phyloP scores from a whole-genome alignment of 495 filamentous ascomycete genomes.

The Aspergillus cavernicola region DNA sequence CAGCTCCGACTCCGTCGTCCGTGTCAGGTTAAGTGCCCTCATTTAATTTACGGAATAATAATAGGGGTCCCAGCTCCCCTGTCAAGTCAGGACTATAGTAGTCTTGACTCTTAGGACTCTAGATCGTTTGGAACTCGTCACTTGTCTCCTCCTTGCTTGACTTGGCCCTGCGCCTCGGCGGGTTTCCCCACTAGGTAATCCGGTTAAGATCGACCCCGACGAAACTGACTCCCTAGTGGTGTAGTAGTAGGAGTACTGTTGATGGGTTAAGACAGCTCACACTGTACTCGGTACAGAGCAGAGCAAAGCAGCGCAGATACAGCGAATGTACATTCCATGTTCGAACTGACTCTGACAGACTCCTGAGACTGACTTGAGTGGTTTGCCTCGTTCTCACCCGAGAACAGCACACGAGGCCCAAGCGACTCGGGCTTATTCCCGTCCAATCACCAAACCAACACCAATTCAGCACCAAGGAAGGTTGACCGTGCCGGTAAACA shows the following conservation, averaged over 20 bases:
- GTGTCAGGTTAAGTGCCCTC: slow-evolving; percentile 3
- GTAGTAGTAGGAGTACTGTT: too few species aligned
- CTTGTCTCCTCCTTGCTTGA: slow-evolving; percentile 7
- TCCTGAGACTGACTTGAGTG: slow-evolving; percentile 3
- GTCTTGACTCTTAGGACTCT: background rate
- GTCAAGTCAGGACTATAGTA: too few species aligned
- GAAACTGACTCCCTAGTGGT: too few species aligned
- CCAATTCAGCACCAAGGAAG: background rate
- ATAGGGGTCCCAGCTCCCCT: slow-evolving; percentile 14
- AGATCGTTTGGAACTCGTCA: background rate
- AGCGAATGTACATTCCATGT: too few species aligned
- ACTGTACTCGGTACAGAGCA: too few species aligned
- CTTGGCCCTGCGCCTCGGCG: slow-evolving; percentile 4
- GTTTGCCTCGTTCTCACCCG: slow-evolving; percentile 8
- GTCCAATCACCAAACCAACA: slow-evolving; percentile 7
- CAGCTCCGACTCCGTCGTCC: too few species aligned
- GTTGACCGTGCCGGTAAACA: slow-evolving; percentile 4
- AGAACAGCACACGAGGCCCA: slow-evolving; percentile 13
- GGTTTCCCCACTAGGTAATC: slow-evolving; percentile 18
- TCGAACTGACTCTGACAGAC: too few species aligned
- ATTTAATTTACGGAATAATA: background rate
- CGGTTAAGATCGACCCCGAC: too few species aligned
- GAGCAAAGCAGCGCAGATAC: too few species aligned
- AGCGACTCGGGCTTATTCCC: slow-evolving; percentile 16
- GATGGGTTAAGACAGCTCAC: too few species aligned